Conservation (phyloP, 78 protist species). For the Planoprotostelium fungivorum region DNA sequence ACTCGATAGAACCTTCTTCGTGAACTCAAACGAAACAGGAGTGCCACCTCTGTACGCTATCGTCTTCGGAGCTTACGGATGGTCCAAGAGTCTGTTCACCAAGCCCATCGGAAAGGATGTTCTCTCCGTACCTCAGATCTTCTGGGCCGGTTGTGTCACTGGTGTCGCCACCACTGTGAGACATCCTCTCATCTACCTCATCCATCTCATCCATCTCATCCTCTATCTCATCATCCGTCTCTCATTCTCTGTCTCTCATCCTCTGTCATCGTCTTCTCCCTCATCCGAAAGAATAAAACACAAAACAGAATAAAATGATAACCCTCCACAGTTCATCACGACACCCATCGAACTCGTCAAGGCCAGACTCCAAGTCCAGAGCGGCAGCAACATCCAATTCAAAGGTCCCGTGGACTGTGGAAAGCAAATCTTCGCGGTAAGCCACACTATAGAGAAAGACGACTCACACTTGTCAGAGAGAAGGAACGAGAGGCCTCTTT, state of each 20-base stretch:
- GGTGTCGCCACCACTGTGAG: neutral
- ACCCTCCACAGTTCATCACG: slow-evolving; percentile 10
- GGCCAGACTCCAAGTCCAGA: slow-evolving; percentile 40
- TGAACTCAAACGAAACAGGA: neutral
- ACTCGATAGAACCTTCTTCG: neutral
- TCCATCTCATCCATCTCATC: no score
- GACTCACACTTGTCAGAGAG: neutral
- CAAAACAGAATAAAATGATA: neutral
- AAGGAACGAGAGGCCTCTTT: neutral
- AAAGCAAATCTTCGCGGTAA: neutral
- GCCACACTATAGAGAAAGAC: neutral
- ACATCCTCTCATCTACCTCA: neutral
- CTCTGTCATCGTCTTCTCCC: no score
- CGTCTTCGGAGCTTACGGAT: neutral
- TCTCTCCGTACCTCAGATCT: neutral
- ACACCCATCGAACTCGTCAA: slow-evolving; percentile 48
- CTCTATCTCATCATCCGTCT: no score
- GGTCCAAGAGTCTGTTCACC: neutral
- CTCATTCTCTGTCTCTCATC: no score
- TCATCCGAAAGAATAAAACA: no score
- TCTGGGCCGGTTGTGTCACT: slow-evolving; percentile 2
- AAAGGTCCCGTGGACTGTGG: slow-evolving; percentile 32
- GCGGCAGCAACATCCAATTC: slow-evolving; percentile 21
- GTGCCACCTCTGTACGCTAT: neutral
- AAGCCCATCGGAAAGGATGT: neutral